phyloP scores from a whole-genome alignment of 305 asterid species.

The Striga hermonthica region DNA sequence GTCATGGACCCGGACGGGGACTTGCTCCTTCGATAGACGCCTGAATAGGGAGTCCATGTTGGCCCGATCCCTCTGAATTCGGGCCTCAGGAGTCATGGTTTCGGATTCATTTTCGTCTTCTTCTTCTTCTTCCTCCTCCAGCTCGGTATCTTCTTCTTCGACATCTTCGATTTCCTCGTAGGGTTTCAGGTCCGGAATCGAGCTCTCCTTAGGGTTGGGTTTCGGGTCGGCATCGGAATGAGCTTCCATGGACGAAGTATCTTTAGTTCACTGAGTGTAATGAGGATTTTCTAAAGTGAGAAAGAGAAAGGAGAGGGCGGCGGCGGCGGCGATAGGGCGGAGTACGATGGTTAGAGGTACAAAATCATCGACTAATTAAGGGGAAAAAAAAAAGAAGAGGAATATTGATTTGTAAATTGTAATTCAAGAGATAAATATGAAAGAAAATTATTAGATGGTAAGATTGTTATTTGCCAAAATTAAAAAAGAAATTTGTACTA shows the following conservation, averaged over 20 bases:
- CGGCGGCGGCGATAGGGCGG: slow-evolving; percentile 32
- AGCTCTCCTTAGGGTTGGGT: slow-evolving; percentile 21
- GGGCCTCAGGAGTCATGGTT: slow-evolving; percentile 43
- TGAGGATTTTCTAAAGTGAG: slow-evolving; percentile 21
- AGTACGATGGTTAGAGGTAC: slow-evolving; percentile 25
- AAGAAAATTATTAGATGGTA: too few relatives aligned
- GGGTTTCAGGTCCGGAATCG: slow-evolving; percentile 37
- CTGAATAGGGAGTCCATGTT: slow-evolving; percentile 56
- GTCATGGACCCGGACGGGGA: slow-evolving; percentile 81
- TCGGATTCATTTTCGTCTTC: slow-evolving; percentile 42
- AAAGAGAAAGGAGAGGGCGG: slow-evolving; percentile 29
- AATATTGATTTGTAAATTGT: too few relatives aligned
- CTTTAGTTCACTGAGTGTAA: not conserved
- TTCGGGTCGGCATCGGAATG: slow-evolving; percentile 30
- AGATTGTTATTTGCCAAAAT: too few relatives aligned
- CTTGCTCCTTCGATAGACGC: slow-evolving; percentile 62
- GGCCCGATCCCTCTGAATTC: slow-evolving; percentile 45
- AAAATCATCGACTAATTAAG: not conserved
- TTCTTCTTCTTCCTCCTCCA: slow-evolving; percentile 33
- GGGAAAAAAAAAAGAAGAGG: too few relatives aligned
- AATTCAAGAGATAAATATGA: too few relatives aligned
- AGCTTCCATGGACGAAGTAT: slow-evolving; percentile 31
- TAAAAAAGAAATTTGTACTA: too few relatives aligned
- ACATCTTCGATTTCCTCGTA: slow-evolving; percentile 36
- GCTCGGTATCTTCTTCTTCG: slow-evolving; percentile 20